These are phyloP conservation scores for Penicillium bialowiezense DNA, from an alignment of 495 filamentous ascomycete genomes.

Conservation along the genomic window DNA sequence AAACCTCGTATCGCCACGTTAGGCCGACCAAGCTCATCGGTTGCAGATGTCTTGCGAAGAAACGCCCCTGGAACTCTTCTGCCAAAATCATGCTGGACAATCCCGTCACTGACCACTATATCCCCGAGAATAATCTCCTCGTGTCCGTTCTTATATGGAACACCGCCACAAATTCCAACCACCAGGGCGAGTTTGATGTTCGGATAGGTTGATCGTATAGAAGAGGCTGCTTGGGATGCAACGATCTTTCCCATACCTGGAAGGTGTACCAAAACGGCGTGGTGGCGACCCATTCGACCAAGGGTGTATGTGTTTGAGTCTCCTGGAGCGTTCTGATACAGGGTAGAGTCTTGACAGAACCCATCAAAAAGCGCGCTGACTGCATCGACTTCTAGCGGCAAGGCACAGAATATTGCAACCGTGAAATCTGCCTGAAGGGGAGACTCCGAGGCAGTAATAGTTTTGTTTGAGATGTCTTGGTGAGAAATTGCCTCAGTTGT, in stretches of 20 bases:
- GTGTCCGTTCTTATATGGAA: slow-evolving; percentile 10
- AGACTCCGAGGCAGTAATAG: too few species aligned
- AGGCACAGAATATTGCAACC: too few species aligned
- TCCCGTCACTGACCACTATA: slow-evolving; percentile 35
- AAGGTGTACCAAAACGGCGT: slow-evolving; percentile 36
- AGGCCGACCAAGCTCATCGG: neutral
- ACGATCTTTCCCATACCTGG: slow-evolving; percentile 28
- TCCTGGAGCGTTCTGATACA: too few species aligned
- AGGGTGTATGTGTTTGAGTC: slow-evolving; percentile 27
- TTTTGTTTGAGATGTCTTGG: too few species aligned
- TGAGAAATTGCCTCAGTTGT: too few species aligned
- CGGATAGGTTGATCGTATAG: slow-evolving; percentile 11
- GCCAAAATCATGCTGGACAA: slow-evolving; percentile 36
- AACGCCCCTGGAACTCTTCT: slow-evolving; percentile 8
- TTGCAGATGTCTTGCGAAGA: neutral
- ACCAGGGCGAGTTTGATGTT: slow-evolving; percentile 13
- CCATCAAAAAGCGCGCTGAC: too few species aligned
- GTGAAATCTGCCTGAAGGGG: too few species aligned
- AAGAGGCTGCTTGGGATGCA: slow-evolving; percentile 18
- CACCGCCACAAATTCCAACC: slow-evolving; percentile 28
- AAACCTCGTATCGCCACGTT: too few species aligned
- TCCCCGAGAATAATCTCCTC: slow-evolving; percentile 39
- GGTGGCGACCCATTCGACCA: slow-evolving; percentile 29
- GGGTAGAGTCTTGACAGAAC: too few species aligned
- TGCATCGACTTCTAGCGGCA: too few species aligned